These are phyloP conservation scores for Pisolithus thermaeus DNA, from an alignment of 1,284 basidiomycete genomes.

Conservation along the genomic window DNA sequence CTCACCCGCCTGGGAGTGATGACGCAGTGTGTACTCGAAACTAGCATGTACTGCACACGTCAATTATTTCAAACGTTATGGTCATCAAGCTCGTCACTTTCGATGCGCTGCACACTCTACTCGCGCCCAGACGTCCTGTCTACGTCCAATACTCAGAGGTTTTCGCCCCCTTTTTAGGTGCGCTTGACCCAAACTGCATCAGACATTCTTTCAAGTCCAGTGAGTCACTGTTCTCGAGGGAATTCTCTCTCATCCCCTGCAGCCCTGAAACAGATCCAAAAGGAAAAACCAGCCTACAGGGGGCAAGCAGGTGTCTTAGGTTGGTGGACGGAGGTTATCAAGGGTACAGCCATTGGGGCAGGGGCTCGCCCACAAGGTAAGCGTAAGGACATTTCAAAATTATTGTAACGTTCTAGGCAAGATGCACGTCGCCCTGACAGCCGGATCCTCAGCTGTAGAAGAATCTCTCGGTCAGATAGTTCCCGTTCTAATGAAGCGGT, in stretches of 20 bases:
- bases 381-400: background rate
- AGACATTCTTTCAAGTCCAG: conserved; percentile 63
- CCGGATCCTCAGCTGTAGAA: conserved; percentile 42
- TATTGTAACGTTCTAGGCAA: conserved; percentile 16
- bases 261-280: conserved; percentile 64
- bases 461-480: conserved; percentile 47
- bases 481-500: conserved; percentile 50
- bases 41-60: background rate
- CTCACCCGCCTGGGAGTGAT: background rate
- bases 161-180: conserved; percentile 59
- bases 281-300: conserved; percentile 48
- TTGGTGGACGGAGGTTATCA: conserved; percentile 75
- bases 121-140: conserved; percentile 59
- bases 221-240: conserved; percentile 19
- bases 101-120: conserved; percentile 64
- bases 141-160: conserved; percentile 63
- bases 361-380: conserved; percentile 54
- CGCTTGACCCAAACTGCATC: conserved; percentile 45
- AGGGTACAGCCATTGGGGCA: conserved; percentile 63
- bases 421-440: conserved; percentile 12
- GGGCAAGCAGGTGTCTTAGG: conserved; percentile 37
- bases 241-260: conserved; percentile 5
- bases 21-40: background rate
- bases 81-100: conserved; percentile 52
- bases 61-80: conserved; percentile 8